Percentiles rank a stretch among this genome's conserved stretches.
Conservation (phyloP, 805 yeast genomes). For the Lipomyces chichibuensis region DNA sequence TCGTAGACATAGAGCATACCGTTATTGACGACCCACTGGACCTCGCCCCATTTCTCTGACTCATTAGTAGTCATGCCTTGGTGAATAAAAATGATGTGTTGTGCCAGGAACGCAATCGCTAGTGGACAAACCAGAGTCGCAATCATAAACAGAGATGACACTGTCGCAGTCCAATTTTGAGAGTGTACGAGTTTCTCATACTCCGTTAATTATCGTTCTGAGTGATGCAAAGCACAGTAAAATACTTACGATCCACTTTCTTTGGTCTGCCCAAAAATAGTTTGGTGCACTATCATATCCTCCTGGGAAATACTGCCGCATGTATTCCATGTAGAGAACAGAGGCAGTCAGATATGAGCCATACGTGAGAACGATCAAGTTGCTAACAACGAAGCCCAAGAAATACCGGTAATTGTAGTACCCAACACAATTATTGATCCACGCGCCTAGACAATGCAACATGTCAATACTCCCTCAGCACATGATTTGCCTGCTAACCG, state of each 20-base stretch:
- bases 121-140: slow-evolving; percentile 52
- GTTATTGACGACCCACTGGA: slow-evolving; percentile 55
- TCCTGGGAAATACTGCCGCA: slow-evolving; percentile 24
- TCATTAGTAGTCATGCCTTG: slow-evolving; percentile 80
- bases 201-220: neutral
- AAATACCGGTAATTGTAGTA: slow-evolving; percentile 65
- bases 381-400: slow-evolving; percentile 56
- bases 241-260: slow-evolving; percentile 23
- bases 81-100: slow-evolving; percentile 56
- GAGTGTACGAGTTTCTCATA: slow-evolving; percentile 27
- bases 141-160: slow-evolving; percentile 50
- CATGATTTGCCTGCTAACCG: neutral
- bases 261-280: slow-evolving; percentile 25
- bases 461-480: neutral
- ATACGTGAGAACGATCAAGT: slow-evolving; percentile 51
- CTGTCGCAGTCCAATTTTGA: slow-evolving; percentile 25
- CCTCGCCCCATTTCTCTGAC: slow-evolving; percentile 67
- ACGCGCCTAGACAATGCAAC: slow-evolving; percentile 42
- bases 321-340: slow-evolving; percentile 22
- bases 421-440: slow-evolving; percentile 67
- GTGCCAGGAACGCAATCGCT: slow-evolving; percentile 49
- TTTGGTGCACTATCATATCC: slow-evolving; percentile 13
- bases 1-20: slow-evolving; percentile 46
- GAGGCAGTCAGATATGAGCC: slow-evolving; percentile 46
- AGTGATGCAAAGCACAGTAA: neutral